Conservation (phyloP, 768 basidiomycete genomes). For the Naganishia friedmannii region DNA sequence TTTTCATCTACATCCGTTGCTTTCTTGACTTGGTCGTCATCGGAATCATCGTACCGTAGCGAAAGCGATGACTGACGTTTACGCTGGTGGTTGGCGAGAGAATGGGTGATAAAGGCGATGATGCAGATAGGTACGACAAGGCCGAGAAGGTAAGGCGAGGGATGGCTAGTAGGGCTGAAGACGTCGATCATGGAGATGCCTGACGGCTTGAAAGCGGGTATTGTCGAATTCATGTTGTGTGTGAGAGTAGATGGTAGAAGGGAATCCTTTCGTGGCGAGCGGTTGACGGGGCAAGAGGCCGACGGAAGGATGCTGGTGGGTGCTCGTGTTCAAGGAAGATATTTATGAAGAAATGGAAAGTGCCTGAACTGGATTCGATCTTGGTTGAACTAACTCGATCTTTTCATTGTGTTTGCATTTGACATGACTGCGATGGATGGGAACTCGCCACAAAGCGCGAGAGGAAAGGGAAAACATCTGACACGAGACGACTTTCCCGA, state of each 20-base stretch:
- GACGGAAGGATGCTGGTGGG: not conserved
- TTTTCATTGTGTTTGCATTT: not conserved
- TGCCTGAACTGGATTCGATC: not conserved
- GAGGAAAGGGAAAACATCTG: not conserved
- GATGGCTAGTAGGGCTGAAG: conserved; percentile 27
- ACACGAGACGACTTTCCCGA: not conserved
- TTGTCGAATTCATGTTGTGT: not conserved
- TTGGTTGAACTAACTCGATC: not conserved
- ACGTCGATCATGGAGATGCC: not conserved
- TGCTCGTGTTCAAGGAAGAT: not conserved
- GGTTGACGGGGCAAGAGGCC: not conserved
- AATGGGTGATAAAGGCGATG: conserved; percentile 25
- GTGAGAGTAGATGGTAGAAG: not conserved
- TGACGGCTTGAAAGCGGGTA: not conserved
- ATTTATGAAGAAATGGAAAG: conserved; percentile 5
- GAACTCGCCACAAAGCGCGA: not conserved
- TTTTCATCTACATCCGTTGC: not conserved
- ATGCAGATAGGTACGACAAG: conserved; percentile 19
- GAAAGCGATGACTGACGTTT: conserved; percentile 30
- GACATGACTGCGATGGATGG: not conserved
- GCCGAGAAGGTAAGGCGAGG: conserved; percentile 18
- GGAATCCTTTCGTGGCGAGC: not conserved
- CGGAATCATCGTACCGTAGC: conserved; percentile 23
- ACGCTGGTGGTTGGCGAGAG: conserved; percentile 25
- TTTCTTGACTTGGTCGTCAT: conserved; percentile 15